These are phyloP conservation scores for Colletotrichum sansevieriae DNA, from an alignment of 2,329 filamentous ascomycete species.

Conservation along the genomic window DNA sequence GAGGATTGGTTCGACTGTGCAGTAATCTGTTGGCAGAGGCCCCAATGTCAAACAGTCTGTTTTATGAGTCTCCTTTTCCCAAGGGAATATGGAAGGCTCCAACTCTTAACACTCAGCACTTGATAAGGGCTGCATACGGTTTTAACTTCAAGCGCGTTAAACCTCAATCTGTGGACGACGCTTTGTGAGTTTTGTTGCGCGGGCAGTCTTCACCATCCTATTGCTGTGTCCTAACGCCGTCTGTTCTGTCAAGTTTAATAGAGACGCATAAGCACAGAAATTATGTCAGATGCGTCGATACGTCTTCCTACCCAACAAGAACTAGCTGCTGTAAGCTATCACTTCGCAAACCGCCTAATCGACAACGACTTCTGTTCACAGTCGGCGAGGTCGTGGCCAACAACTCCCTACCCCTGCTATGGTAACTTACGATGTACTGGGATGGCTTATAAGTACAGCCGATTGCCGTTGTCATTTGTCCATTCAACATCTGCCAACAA, in stretches of 20 bases:
- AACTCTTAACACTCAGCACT: no score
- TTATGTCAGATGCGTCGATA: conserved; percentile 19
- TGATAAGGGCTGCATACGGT: neutral
- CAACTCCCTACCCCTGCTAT: neutral
- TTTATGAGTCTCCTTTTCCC: no score
- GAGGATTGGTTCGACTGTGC: no score
- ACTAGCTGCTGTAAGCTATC: conserved; percentile 19
- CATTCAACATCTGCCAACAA: conserved; percentile 13
- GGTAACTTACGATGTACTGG: no score
- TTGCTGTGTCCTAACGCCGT: conserved; percentile 16
- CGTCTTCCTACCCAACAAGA: conserved; percentile 17
- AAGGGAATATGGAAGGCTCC: no score
- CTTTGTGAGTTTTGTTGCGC: conserved; percentile 13
- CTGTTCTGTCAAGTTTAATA: conserved; percentile 3
- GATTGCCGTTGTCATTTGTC: neutral
- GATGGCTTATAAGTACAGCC: no score
- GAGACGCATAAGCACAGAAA: conserved; percentile 17
- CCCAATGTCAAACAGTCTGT: no score
- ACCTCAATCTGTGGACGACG: neutral
- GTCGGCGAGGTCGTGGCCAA: conserved; percentile 12
- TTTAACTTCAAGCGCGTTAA: neutral
- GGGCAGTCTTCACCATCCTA: conserved; percentile 28
- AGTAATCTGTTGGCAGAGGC: no score
- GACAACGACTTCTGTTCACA: no score
- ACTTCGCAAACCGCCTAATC: conserved; percentile 7